A percentile compares a stretch with the other conserved stretches of the same genome.
Conservation (phyloP, 176 grass and related monocot genomes). For the Phyllostachys edulis region DNA sequence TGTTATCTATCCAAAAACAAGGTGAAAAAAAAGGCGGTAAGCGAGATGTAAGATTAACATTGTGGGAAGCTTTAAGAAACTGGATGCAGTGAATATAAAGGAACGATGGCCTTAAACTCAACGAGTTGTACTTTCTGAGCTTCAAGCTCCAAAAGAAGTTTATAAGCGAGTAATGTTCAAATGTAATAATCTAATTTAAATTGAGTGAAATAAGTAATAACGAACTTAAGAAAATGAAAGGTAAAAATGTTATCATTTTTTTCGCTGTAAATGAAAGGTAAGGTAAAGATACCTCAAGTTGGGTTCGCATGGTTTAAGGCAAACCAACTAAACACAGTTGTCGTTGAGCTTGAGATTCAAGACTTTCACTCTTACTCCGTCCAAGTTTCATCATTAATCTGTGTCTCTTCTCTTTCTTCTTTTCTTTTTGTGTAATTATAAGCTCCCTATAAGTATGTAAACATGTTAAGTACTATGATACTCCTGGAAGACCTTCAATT, state of each 20-base stretch:
- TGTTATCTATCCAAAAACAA: slow-evolving; percentile 65
- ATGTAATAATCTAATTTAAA: slow-evolving; percentile 5
- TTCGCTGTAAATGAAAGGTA: slow-evolving; percentile 29
- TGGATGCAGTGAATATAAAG: slow-evolving; percentile 2
- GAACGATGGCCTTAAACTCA: slow-evolving; percentile 21
- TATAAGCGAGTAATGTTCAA: background rate
- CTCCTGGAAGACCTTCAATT: background rate
- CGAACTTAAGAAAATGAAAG: slow-evolving; percentile 10
- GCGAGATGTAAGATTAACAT: slow-evolving; percentile 33
- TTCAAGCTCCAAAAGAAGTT: slow-evolving; percentile 20
- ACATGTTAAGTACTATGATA: slow-evolving; percentile 32
- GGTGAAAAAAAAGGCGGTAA: background rate
- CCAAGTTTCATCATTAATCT: slow-evolving; percentile 90
- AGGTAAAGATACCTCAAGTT: slow-evolving; percentile 78
- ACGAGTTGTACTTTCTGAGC: background rate
- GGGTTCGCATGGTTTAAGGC: slow-evolving; percentile 87
- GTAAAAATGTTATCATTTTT: background rate
- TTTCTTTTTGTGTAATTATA: slow-evolving; percentile 94
- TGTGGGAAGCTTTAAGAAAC: slow-evolving; percentile 13
- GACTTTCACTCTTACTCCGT: slow-evolving; percentile 84
- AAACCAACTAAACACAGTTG: slow-evolving; percentile 88
- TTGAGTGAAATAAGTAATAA: slow-evolving; percentile 11
- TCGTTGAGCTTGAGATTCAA: slow-evolving; percentile 48
- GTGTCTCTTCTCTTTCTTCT: slow-evolving; percentile 86
- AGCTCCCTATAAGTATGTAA: slow-evolving; percentile 61